Evolutionary conservation across 257 asterid genomes (phyloP).

Genomic region (Solanum pinnatisectum): DNA sequence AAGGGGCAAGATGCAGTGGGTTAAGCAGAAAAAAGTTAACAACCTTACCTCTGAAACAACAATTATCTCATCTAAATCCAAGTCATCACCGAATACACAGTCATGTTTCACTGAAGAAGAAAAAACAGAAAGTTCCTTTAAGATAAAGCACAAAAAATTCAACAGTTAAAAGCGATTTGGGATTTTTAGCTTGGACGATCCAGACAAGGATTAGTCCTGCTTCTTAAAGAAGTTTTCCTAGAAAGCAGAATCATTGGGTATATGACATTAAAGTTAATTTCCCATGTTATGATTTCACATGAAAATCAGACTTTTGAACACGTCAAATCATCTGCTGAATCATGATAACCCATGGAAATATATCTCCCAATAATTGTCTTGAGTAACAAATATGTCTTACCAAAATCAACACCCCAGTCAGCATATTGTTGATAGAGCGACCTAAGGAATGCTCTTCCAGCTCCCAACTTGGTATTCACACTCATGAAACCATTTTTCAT

Average conservation of each 20-base stretch:
- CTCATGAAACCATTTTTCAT: slow-evolving; percentile 94
- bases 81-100: slow-evolving; percentile 87
- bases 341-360: not conserved
- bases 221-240: not conserved
- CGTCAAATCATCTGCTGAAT: not conserved
- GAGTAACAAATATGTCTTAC: slow-evolving; percentile 21
- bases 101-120: slow-evolving; percentile 71
- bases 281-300: not conserved
- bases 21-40: not conserved
- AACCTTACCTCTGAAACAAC: slow-evolving; percentile 66
- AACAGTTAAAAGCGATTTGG: not conserved
- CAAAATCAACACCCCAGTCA: slow-evolving; percentile 93
- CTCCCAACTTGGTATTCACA: slow-evolving; percentile 62
- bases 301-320: not conserved
- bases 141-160: not conserved
- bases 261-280: not conserved
- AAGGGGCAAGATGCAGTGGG: not conserved
- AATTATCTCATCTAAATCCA: slow-evolving; percentile 61
- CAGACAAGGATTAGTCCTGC: not conserved
- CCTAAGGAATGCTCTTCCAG: slow-evolving; percentile 84
- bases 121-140: slow-evolving; percentile 1
- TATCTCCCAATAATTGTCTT: not conserved
- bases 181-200: not conserved
- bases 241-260: not conserved
- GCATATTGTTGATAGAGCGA: slow-evolving; percentile 90